Evolutionary conservation across 1,284 basidiomycete species (phyloP), one percentile per base, ranked within the genome.

Genomic region (Austroboletus olivaceoglutinosus): DNA sequence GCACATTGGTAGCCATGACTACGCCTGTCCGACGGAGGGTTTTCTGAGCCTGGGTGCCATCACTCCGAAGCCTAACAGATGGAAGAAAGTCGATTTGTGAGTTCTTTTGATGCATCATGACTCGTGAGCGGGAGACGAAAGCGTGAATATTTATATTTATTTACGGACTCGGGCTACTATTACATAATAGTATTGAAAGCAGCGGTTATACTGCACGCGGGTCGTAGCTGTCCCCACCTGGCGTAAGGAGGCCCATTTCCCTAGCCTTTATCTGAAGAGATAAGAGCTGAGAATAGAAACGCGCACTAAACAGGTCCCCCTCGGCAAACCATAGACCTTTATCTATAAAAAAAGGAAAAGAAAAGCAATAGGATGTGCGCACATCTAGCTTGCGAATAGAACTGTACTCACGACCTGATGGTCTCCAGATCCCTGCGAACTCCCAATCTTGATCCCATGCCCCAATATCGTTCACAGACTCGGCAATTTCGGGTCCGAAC

Each of bases 381-480:
- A 27, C 4, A 27, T 27, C n/a, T n/a, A n/a, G n/a, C n/a, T n/a
- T n/a, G n/a, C n/a, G n/a, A n/a, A 10, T 27, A 9, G 5, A 19
- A 19, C 34, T 15, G 18, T 36, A 50, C 51, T 34, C n/a, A 50
- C 55, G 52, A 23, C 55, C 55, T 13, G 51, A 54, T 6, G 46
- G 43, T 36, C 51, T 55, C 55, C 55, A 58, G 42, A 54, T 31
- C 11, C 55, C 51, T 7, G 55, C 55, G 21, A 45, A 48, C 9
- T 56, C 55, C 47, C 37, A 54, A 21, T 58, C 40, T 13, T 46
- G 19, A 38, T 56, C 56, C 43, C 46, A 56, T 16, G 56, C 56
- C 29, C 55, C 55, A 43, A 47, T 13, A 18, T 57, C 51, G 31
- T 57, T 33, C 25, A 56, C 55, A 5, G 34, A 25, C n/a, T 33